Evolutionary conservation across 2,329 filamentous ascomycete species (phyloP).

Genomic region (Aureobasidium vineae): DNA sequence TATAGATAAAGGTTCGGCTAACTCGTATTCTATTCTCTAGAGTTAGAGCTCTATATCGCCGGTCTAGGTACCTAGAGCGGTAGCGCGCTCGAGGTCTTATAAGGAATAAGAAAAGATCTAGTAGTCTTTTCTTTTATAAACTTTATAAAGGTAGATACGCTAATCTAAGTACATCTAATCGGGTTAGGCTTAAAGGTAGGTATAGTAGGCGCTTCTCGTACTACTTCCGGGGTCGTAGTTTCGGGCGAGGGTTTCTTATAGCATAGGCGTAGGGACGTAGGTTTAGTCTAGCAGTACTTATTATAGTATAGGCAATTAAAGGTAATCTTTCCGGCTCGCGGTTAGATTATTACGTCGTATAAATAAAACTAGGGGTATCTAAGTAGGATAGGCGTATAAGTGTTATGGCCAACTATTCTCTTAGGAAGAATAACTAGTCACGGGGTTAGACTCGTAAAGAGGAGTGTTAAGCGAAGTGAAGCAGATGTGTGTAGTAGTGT

Average conservation of each 20-base stretch:
- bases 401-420: too few relatives aligned
- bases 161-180: neutral
- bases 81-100: neutral
- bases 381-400: neutral
- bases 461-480: too few relatives aligned
- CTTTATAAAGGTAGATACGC: neutral
- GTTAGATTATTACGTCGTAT: neutral
- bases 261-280: neutral
- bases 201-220: neutral
- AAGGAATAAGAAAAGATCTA: constrained; percentile 4
- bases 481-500: too few relatives aligned
- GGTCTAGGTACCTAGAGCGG: neutral
- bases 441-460: too few relatives aligned
- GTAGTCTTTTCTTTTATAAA: constrained; percentile 3
- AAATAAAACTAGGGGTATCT: neutral
- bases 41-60: neutral
- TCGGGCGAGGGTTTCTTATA: neutral
- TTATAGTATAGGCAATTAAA: neutral
- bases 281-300: neutral
- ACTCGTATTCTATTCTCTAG: too few relatives aligned
- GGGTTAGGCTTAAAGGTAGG: too few relatives aligned
- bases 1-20: too few relatives aligned
- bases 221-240: neutral
- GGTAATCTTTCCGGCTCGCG: neutral
- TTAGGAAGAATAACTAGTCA: too few relatives aligned